phyloP scores from a whole-genome alignment of 75 land plant genomes.

The Adiantum capillusveneris region DNA sequence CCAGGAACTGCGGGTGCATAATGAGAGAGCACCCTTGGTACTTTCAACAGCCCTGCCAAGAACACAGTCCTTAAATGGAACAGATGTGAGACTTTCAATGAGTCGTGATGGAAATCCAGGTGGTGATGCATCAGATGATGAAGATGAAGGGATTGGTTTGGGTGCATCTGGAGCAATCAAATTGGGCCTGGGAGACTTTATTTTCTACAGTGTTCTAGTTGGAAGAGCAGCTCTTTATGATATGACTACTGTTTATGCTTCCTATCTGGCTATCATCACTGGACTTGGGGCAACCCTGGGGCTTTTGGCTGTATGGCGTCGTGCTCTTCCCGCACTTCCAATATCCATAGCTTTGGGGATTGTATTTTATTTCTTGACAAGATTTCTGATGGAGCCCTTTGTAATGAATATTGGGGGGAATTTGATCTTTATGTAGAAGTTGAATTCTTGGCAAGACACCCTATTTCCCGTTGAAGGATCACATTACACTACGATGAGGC shows the following conservation, averaged over 20 bases:
- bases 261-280: conserved; percentile 82
- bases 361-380: conserved; percentile 74
- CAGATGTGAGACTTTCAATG: background rate
- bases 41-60: background rate
- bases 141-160: conserved; percentile 64
- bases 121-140: too few species aligned
- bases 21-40: too few species aligned
- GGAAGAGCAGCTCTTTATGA: conserved; percentile 85
- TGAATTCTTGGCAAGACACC: too few species aligned
- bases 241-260: conserved; percentile 76
- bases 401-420: conserved; percentile 55
- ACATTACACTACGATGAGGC: too few species aligned
- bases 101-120: background rate
- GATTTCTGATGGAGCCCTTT: conserved; percentile 78
- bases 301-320: conserved; percentile 65
- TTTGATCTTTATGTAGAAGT: conserved; percentile 62
- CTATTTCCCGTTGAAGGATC: too few species aligned
- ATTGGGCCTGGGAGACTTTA: conserved; percentile 83
- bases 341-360: conserved; percentile 80
- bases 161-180: conserved; percentile 82
- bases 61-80: background rate
- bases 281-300: conserved; percentile 87
- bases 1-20: too few species aligned
- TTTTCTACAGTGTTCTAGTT: conserved; percentile 77
- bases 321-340: conserved; percentile 96